Conservation (phyloP, 306 rosid species). For the Begonia masoniana region DNA sequence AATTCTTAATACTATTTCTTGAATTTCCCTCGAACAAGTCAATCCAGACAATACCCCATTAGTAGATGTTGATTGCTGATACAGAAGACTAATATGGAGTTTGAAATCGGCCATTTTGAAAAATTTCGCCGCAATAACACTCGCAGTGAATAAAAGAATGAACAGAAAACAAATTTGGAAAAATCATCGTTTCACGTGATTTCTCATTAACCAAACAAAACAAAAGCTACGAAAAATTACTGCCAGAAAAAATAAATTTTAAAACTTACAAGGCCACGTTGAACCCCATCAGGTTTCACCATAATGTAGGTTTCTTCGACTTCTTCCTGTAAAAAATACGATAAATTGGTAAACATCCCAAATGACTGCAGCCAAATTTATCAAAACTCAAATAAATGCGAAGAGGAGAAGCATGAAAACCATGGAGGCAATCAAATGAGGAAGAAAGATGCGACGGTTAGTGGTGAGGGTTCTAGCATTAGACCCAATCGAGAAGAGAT, state of each 20-base stretch:
- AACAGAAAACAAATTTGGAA: too few relatives aligned
- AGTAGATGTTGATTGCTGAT: too few relatives aligned
- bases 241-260: neutral
- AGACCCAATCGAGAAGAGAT: slow-evolving; percentile 38
- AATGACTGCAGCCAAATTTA: neutral
- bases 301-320: slow-evolving; percentile 84
- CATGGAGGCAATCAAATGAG: slow-evolving; percentile 69
- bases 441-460: slow-evolving; percentile 55
- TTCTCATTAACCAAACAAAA: slow-evolving; percentile 6
- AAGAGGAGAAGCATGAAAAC: slow-evolving; percentile 20
- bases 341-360: slow-evolving; percentile 2
- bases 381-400: neutral
- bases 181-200: neutral
- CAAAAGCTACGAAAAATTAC: slow-evolving; percentile 2
- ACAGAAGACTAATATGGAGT: too few relatives aligned
- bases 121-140: too few relatives aligned
- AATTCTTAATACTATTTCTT: too few relatives aligned
- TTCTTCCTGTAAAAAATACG: slow-evolving; percentile 46
- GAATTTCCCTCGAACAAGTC: too few relatives aligned
- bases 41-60: too few relatives aligned
- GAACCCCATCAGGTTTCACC: slow-evolving; percentile 98
- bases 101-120: too few relatives aligned
- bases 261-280: slow-evolving; percentile 78
- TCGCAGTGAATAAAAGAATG: too few relatives aligned
- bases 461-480: slow-evolving; percentile 29